These are phyloP conservation scores for Carex sylvatica DNA, from an alignment of 202 grass and related monocot genomes.

Conservation along the genomic window DNA sequence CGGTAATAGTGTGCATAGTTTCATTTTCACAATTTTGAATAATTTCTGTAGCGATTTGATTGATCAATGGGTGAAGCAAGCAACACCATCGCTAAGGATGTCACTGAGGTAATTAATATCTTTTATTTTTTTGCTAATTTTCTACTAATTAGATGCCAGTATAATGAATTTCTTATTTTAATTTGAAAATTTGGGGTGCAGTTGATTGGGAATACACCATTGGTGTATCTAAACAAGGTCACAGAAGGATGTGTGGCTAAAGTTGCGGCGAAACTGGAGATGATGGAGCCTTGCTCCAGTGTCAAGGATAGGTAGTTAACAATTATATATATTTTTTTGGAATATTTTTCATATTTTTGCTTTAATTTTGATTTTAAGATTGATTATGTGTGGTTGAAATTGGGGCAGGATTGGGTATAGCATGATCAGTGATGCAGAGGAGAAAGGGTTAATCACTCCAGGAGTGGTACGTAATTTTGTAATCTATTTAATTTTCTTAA, in stretches of 20 bases:
- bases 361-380: not conserved
- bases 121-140: not conserved
- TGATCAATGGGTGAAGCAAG: not conserved
- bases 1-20: not conserved
- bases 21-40: not conserved
- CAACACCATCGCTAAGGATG: slow-evolving; percentile 47
- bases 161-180: not conserved
- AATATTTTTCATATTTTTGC: not conserved
- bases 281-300: slow-evolving; percentile 90
- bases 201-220: slow-evolving; percentile 78
- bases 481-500: not conserved
- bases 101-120: slow-evolving; percentile 50
- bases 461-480: slow-evolving; percentile 21
- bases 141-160: not conserved
- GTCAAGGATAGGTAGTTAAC: slow-evolving; percentile 64
- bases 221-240: slow-evolving; percentile 80
- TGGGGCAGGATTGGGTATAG: slow-evolving; percentile 44
- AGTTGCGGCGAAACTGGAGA: slow-evolving; percentile 77
- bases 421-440: slow-evolving; percentile 45
- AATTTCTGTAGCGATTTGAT: not conserved
- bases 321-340: not conserved
- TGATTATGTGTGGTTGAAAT: not conserved
- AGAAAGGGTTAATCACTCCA: slow-evolving; percentile 33
- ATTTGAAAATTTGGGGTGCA: slow-evolving; percentile 13
- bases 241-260: slow-evolving; percentile 52